Evolutionary conservation across 192 early-diverging fungal species (phyloP).

Genomic region (Allomyces arbusculus): DNA sequence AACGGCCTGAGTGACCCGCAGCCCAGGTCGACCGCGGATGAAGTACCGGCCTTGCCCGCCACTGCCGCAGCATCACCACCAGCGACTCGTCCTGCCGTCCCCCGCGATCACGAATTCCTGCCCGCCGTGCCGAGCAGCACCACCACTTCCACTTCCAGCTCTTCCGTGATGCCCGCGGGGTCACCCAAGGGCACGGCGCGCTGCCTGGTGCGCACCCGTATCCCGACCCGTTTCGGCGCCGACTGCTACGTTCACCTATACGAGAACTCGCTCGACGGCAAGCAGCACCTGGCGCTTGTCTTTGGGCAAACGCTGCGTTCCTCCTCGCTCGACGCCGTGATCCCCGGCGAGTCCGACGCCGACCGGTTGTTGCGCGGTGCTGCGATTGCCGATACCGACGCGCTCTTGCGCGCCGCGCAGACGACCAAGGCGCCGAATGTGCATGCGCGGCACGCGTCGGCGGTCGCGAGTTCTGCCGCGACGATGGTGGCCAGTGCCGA

Average conservation of each 20-base stretch:
- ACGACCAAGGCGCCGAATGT: neutral
- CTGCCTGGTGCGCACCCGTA: constrained; percentile 51
- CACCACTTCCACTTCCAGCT: too few relatives aligned
- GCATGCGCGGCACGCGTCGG: neutral
- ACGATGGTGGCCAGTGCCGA: neutral
- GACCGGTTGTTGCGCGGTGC: constrained; percentile 69
- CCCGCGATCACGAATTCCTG: too few relatives aligned
- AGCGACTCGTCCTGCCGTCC: too few relatives aligned
- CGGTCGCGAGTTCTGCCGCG: neutral
- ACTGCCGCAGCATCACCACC: too few relatives aligned
- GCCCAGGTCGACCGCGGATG: too few relatives aligned
- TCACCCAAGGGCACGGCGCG: constrained; percentile 6
- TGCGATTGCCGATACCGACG: constrained; percentile 19
- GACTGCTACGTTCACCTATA: constrained; percentile 70
- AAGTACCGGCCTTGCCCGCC: too few relatives aligned
- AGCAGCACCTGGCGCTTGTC: constrained; percentile 88
- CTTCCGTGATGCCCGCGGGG: too few relatives aligned
- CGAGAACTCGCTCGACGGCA: constrained; percentile 58
- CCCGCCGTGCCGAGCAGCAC: too few relatives aligned
- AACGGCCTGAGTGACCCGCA: too few relatives aligned
- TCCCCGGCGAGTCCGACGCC: constrained; percentile 48
- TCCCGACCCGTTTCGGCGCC: constrained; percentile 53
- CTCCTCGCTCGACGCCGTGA: constrained; percentile 36
- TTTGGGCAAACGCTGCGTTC: constrained; percentile 67
- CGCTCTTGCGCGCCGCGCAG: constrained; percentile 1